Percentiles rank a stretch among this genome's conserved stretches.
phyloP scores from a whole-genome alignment of 108 stramenopile genomes.

The Phaeodactylum tricornutum region DNA sequence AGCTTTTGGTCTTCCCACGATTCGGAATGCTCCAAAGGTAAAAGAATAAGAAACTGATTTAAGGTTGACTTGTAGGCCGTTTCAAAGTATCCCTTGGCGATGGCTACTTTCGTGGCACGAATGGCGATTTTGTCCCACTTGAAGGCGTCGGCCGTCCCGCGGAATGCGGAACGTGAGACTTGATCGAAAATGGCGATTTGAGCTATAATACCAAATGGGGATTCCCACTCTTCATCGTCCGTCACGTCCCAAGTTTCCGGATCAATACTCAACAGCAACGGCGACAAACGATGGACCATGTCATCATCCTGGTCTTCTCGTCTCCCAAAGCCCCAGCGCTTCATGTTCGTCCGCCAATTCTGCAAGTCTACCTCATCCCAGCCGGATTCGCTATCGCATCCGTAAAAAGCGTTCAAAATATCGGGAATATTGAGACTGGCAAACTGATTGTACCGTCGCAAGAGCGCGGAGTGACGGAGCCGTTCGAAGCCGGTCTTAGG shows the following conservation, averaged over 20 bases:
- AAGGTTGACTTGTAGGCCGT: conserved; percentile 13
- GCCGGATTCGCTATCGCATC: background rate
- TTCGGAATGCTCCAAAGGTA: conserved; percentile 10
- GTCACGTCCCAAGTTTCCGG: conserved; percentile 5
- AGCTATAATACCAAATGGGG: conserved; percentile 9
- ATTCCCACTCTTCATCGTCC: conserved; percentile 6
- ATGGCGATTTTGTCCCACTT: conserved; percentile 8
- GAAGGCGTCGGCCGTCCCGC: conserved; percentile 10
- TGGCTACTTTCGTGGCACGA: conserved; percentile 7
- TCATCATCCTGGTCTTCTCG: conserved; percentile 8
- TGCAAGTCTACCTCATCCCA: conserved; percentile 6
- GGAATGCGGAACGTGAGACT: conserved; percentile 6
- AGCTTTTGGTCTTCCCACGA: conserved; percentile 12
- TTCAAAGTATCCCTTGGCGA: conserved; percentile 7
- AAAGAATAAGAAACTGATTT: conserved; percentile 9
- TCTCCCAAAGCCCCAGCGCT: conserved; percentile 10
- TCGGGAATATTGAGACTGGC: background rate
- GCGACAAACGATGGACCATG: conserved; percentile 6
- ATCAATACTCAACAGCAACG: background rate
- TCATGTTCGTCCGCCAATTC: conserved; percentile 10
- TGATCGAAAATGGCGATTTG: conserved; percentile 13
- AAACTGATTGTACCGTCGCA: background rate
- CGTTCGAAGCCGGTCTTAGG: background rate
- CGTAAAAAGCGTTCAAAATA: background rate
- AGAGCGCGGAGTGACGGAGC: background rate